Evolutionary conservation across 2,329 filamentous ascomycete genomes (phyloP).

Genomic region (Aspergillus fumigatus): DNA sequence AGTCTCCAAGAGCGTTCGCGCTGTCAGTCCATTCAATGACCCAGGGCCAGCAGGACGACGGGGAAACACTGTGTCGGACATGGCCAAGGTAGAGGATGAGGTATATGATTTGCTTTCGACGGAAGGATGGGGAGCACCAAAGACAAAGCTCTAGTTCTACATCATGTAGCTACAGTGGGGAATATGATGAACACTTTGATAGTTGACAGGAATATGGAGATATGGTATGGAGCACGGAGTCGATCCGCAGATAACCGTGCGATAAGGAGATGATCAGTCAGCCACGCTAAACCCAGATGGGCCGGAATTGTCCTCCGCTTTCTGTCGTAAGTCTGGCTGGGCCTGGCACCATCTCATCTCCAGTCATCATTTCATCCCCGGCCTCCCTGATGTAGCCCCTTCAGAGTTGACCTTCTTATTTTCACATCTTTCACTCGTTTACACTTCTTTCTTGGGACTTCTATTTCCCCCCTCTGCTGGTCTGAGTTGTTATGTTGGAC

Average conservation of each 20-base stretch:
- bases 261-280: neutral
- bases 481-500: slow-evolving; percentile 24
- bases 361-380: slow-evolving; percentile 1
- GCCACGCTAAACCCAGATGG: neutral
- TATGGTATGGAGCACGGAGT: too few species aligned
- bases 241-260: neutral
- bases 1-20: slow-evolving; percentile 51
- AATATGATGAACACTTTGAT: neutral
- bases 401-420: neutral
- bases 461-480: slow-evolving; percentile 18
- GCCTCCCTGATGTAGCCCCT: neutral
- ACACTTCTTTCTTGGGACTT: neutral
- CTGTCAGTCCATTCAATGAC: slow-evolving; percentile 50
- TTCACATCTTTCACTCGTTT: slow-evolving; percentile 4
- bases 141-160: slow-evolving; percentile 12
- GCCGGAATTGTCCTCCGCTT: neutral
- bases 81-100: slow-evolving; percentile 41
- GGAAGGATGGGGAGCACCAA: slow-evolving; percentile 47
- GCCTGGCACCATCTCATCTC: neutral
- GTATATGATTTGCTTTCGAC: slow-evolving; percentile 46
- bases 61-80: slow-evolving; percentile 46
- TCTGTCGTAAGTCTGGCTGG: neutral
- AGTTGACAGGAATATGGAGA: neutral
- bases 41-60: slow-evolving; percentile 46
- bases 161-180: slow-evolving; percentile 2